Conservation (phyloP, 352 stramenopile genomes). For the Aphanomyces euteiches region DNA sequence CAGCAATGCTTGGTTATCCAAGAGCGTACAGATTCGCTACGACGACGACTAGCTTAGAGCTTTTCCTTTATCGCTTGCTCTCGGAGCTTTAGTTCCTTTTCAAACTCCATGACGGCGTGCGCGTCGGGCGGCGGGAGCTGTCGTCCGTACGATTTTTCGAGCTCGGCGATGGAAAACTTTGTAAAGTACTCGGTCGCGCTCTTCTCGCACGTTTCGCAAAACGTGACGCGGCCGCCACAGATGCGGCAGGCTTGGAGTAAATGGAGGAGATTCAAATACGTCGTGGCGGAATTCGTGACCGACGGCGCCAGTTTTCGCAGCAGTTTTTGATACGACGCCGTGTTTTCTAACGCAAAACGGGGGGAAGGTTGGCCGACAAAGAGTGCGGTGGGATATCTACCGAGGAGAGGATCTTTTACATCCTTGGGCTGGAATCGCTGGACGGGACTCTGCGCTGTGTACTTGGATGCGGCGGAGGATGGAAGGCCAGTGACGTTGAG, state of each 20-base stretch:
- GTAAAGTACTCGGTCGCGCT: slow-evolving; percentile 63
- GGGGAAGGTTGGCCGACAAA: too few relatives aligned
- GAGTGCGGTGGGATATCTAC: too few relatives aligned
- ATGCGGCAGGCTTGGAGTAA: slow-evolving; percentile 47
- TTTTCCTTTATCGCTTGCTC: slow-evolving; percentile 1
- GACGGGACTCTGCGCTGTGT: not conserved
- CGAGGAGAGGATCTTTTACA: not conserved
- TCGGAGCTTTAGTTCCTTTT: slow-evolving; percentile 2
- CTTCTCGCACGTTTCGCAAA: slow-evolving; percentile 47
- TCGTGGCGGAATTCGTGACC: slow-evolving; percentile 53
- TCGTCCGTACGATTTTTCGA: slow-evolving; percentile 51
- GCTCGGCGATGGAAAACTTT: slow-evolving; percentile 48
- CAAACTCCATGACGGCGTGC: not conserved
- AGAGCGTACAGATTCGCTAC: not conserved
- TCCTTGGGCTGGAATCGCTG: not conserved
- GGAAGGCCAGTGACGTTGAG: slow-evolving; percentile 10
- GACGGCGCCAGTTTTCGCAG: slow-evolving; percentile 59
- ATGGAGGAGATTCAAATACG: slow-evolving; percentile 56
- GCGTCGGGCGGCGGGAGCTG: slow-evolving; percentile 53
- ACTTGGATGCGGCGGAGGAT: not conserved
- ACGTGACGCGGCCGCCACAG: slow-evolving; percentile 53
- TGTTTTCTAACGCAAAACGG: not conserved
- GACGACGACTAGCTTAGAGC: not conserved
- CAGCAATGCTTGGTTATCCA: too few relatives aligned
- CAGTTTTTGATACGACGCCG: slow-evolving; percentile 31